phyloP scores from a whole-genome alignment of 2,329 filamentous ascomycete species.

The Alternaria sp. region DNA sequence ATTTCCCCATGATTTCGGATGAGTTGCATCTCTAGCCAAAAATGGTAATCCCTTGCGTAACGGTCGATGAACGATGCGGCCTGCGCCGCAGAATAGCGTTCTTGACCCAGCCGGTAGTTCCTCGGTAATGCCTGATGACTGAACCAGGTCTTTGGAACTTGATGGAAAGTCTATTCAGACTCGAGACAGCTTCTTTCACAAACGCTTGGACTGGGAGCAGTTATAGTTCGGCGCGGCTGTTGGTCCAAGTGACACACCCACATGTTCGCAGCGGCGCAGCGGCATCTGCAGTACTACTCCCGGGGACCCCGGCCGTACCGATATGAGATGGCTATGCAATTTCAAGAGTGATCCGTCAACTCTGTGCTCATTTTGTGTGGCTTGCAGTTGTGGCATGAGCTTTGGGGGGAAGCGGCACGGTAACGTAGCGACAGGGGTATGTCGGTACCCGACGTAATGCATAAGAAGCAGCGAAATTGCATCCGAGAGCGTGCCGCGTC shows the following conservation, averaged over 20 bases:
- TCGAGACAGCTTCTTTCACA: background rate
- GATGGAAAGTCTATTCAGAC: background rate
- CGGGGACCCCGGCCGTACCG: background rate
- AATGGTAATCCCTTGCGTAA: background rate
- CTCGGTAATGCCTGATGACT: background rate
- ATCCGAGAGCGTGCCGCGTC: background rate
- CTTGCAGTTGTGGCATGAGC: conserved; percentile 8
- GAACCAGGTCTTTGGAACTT: background rate
- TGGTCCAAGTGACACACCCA: conserved; percentile 1
- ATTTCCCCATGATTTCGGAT: background rate
- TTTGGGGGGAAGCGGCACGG: conserved; percentile 3
- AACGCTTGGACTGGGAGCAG: background rate
- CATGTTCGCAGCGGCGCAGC: conserved; percentile 5
- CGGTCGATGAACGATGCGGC: background rate
- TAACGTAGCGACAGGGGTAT: background rate
- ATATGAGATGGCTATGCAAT: background rate
- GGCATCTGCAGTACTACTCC: background rate
- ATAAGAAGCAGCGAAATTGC: background rate
- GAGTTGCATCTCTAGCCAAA: background rate
- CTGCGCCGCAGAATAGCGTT: background rate
- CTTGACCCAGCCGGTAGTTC: background rate
- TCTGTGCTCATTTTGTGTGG: background rate
- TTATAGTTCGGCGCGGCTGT: background rate
- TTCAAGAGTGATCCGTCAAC: background rate
- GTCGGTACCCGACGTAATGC: background rate